These are phyloP conservation scores for Komagataella populi DNA, from an alignment of 805 yeast species.

Conservation along the genomic window DNA sequence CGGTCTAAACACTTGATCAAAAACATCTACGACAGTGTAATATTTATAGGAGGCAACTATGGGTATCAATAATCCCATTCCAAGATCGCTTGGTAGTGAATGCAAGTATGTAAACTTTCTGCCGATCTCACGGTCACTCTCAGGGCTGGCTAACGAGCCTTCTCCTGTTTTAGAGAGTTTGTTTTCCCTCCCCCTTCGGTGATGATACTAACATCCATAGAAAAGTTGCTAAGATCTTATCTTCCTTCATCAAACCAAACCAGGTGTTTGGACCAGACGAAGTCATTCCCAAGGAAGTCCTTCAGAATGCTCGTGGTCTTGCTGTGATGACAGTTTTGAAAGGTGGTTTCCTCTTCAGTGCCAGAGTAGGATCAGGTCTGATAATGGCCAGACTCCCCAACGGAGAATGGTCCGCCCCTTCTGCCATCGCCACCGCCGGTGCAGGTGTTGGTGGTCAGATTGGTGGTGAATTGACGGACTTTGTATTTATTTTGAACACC, in stretches of 20 bases:
- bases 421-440: slow-evolving; percentile 91
- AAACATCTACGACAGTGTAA: background rate
- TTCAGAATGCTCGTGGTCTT: slow-evolving; percentile 84
- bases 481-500: slow-evolving; percentile 82
- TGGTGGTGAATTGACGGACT: slow-evolving; percentile 93
- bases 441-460: slow-evolving; percentile 98
- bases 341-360: slow-evolving; percentile 93
- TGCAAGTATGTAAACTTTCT: slow-evolving; percentile 48
- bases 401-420: slow-evolving; percentile 96
- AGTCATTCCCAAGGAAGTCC: slow-evolving; percentile 79
- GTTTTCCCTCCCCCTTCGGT: slow-evolving; percentile 1
- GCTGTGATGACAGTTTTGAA: slow-evolving; percentile 89
- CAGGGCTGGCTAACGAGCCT: background rate
- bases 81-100: slow-evolving; percentile 79
- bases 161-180: background rate
- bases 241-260: slow-evolving; percentile 89
- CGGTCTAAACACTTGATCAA: background rate
- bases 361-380: slow-evolving; percentile 95
- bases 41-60: slow-evolving; percentile 14
- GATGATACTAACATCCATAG: slow-evolving; percentile 18
- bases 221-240: slow-evolving; percentile 85
- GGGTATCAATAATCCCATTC: slow-evolving; percentile 92
- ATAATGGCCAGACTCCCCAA: slow-evolving; percentile 89
- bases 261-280: slow-evolving; percentile 82
- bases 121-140: background rate